Evolutionary conservation across 2,329 filamentous ascomycete species (phyloP), one percentile per base, ranked within the genome.

Genomic region (Calonectria ilicicola): DNA sequence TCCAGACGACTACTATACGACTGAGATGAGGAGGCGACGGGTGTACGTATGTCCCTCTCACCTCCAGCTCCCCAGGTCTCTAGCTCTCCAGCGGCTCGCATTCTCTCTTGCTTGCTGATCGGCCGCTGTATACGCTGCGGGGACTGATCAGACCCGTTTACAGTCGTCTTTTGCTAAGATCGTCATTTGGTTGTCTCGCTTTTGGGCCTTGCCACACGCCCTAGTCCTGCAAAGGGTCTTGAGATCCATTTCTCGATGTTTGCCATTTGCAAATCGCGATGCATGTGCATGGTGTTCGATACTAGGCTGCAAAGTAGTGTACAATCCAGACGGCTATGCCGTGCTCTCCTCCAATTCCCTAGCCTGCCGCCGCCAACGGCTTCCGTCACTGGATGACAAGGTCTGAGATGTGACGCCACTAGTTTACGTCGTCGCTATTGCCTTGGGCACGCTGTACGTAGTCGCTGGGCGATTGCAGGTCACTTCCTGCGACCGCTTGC

Each of bases 331-430:
- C 66, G 66, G 66, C 58, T 42, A 63, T 63, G 66, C 66, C 66
- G 66, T 62, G 27, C 27, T 27, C 64, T 27, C 64, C 23, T n/a
- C 47, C 64, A n/a, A 27, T 53, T 38, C 19, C n/a, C 40, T 68
- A 51, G 53, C 44, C 47, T 44, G 60, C 53, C n/a, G 60, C 53
- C n/a, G n/a, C 14, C 38, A 46, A 68, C 58, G 27, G 32, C 40
- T 51, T 29, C 38, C 27, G 26, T 68, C 65, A 64, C 65, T 64
- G 65, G 65, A 72, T 67, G 58, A 67, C 65, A 47, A 72, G 63
- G 62, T 8, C 26, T 58, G 47, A 44, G 53, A 67, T 64, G 64
- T 51, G 60, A 67, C 69, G 69, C 69, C 69, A 71, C 69, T 40
- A 38, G 69, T 71, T 58, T 47, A 70, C 53, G 69, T 67, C 47